Conservation (phyloP, 306 rosid species). For the Chamaecrista fasciculata region DNA sequence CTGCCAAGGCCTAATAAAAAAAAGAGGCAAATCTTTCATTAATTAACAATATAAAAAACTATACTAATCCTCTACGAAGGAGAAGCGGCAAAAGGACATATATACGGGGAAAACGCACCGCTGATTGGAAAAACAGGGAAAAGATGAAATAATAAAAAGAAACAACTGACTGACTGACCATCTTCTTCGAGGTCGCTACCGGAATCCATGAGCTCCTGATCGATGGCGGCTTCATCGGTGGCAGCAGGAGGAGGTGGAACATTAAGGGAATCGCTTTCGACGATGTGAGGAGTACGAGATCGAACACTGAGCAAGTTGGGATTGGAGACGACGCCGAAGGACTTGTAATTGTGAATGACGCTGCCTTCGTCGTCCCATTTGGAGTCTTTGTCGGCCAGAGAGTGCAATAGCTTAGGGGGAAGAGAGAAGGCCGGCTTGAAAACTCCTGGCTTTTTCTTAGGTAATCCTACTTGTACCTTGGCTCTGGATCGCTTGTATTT, state of each 20-base stretch:
- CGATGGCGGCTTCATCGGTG: constrained; percentile 23
- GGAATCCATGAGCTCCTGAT: constrained; percentile 34
- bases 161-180: constrained; percentile 45
- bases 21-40: too few relatives aligned
- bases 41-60: too few relatives aligned
- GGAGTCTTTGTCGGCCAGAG: constrained; percentile 36
- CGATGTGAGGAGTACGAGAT: constrained; percentile 51
- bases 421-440: constrained; percentile 73
- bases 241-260: constrained; percentile 27
- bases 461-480: constrained; percentile 75
- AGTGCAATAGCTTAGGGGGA: constrained; percentile 68
- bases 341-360: constrained; percentile 64
- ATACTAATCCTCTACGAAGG: too few relatives aligned
- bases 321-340: constrained; percentile 75
- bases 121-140: background rate
- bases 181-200: constrained; percentile 93
- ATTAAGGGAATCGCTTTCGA: constrained; percentile 51
- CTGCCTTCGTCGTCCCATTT: constrained; percentile 68
- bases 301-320: constrained; percentile 66
- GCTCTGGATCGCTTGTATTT: constrained; percentile 67
- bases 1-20: background rate
- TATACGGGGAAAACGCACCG: background rate
- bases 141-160: background rate
- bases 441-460: constrained; percentile 63
- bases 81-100: background rate